phyloP scores from a whole-genome alignment of 2,329 filamentous ascomycete genomes.

The Aspergillus jensenii region DNA sequence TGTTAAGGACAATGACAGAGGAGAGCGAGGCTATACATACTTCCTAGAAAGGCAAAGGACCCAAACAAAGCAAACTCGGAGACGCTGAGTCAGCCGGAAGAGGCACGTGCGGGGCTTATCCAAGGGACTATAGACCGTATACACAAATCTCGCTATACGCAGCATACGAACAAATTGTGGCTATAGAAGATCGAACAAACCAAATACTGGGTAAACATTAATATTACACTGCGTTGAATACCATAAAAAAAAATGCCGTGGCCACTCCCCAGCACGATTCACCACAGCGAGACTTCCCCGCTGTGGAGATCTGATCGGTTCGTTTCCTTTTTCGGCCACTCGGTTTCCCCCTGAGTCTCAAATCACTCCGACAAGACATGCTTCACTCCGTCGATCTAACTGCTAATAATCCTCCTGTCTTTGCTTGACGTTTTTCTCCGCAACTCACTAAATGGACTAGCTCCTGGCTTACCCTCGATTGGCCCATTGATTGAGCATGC shows the following conservation, averaged over 20 bases:
- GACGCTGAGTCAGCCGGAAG: conserved; percentile 23
- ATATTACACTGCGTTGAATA: background rate
- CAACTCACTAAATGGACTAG: conserved; percentile 3
- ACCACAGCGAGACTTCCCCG: conserved; percentile 7
- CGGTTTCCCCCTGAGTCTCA: conserved; percentile 11
- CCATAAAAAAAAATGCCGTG: background rate
- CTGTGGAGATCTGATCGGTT: conserved; percentile 14
- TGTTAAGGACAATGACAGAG: background rate
- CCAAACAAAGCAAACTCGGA: conserved; percentile 24
- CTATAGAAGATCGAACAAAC: background rate
- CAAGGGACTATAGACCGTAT: background rate
- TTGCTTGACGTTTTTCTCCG: background rate
- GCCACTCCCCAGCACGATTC: background rate
- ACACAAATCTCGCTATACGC: background rate
- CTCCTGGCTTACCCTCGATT: background rate
- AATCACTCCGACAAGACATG: conserved; percentile 2
- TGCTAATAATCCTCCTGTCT: conserved; percentile 7
- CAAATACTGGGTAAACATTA: background rate
- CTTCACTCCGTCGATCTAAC: background rate
- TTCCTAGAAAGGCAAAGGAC: conserved; percentile 13
- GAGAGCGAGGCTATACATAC: conserved; percentile 3
- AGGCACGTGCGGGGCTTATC: conserved; percentile 16
- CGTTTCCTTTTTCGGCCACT: conserved; percentile 9
- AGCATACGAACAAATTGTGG: background rate
- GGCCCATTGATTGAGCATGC: conserved; percentile 13